Conservation (phyloP, 805 yeast species). For the Wickerhamomyces sydowiorum region DNA sequence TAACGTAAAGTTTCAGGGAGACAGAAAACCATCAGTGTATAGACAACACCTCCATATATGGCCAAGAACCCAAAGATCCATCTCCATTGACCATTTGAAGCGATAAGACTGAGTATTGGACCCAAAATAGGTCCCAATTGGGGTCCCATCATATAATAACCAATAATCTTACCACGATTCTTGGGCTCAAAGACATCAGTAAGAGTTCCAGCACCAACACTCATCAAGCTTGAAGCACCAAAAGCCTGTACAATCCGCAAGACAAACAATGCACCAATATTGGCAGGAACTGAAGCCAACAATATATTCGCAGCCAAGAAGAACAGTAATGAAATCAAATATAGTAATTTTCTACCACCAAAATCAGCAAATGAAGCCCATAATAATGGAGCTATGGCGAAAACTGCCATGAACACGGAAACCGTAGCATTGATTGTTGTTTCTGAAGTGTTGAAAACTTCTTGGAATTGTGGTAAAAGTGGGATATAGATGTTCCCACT, state of each 20-base stretch:
- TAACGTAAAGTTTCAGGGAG: conserved; percentile 78
- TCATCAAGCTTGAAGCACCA: conserved; percentile 84
- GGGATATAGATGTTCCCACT: conserved; percentile 56
- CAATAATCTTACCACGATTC: conserved; percentile 77
- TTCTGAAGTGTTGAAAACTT: conserved; percentile 33
- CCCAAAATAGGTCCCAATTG: conserved; percentile 81
- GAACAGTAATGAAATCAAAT: conserved; percentile 48
- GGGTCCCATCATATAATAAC: conserved; percentile 82
- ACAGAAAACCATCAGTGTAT: conserved; percentile 43
- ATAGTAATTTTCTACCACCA: conserved; percentile 62
- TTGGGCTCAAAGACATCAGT: conserved; percentile 65
- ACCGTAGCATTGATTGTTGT: conserved; percentile 49
- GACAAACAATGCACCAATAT: conserved; percentile 64
- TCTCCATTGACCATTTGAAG: conserved; percentile 72
- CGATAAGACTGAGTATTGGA: conserved; percentile 76
- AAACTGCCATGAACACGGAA: conserved; percentile 50
- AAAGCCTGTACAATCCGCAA: conserved; percentile 68
- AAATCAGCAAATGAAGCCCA: conserved; percentile 54
- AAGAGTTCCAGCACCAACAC: conserved; percentile 89
- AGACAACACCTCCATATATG: conserved; percentile 54
- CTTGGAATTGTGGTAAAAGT: conserved; percentile 38
- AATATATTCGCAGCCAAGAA: conserved; percentile 61
- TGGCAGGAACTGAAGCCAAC: conserved; percentile 55
- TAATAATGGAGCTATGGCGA: conserved; percentile 48
- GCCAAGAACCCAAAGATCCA: conserved; percentile 76